phyloP scores from a whole-genome alignment of 495 filamentous ascomycete genomes.

The Aspergillus heteromorphus region DNA sequence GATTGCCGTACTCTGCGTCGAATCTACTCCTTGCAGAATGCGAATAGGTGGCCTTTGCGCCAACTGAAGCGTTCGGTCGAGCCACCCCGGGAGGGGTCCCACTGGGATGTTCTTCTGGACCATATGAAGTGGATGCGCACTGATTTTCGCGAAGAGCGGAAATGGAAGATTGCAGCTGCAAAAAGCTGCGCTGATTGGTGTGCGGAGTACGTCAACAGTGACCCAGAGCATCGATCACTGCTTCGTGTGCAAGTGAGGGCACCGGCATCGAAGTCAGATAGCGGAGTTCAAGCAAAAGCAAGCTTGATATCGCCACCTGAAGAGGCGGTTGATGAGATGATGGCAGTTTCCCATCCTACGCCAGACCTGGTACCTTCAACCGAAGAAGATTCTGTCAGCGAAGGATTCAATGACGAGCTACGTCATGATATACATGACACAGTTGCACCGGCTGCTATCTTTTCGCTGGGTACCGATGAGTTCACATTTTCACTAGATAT shows the following conservation, averaged over 20 bases:
- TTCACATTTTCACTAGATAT: constrained; percentile 72
- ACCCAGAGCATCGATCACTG: constrained; percentile 51
- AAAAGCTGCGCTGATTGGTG: constrained; percentile 72
- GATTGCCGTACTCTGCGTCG: constrained; percentile 75
- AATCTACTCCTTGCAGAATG: constrained; percentile 82
- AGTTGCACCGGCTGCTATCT: constrained; percentile 66
- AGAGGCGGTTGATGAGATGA: constrained; percentile 28
- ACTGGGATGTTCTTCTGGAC: constrained; percentile 79
- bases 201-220: constrained; percentile 68
- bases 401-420: constrained; percentile 43
- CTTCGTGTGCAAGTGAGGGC: constrained; percentile 60
- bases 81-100: constrained; percentile 64
- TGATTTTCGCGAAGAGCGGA: constrained; percentile 88
- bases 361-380: constrained; percentile 67
- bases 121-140: constrained; percentile 97
- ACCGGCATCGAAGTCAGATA: constrained; percentile 16
- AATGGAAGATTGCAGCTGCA: constrained; percentile 84
- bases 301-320: constrained; percentile 24
- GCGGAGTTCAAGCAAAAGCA: constrained; percentile 16
- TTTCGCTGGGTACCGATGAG: constrained; percentile 74
- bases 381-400: constrained; percentile 51
- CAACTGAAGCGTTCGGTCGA: constrained; percentile 77
- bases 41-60: constrained; percentile 84
- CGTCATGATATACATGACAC: constrained; percentile 34
- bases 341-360: constrained; percentile 46